Conservation (phyloP, 1,139 yeast genomes). For the Yamadazyma conglobata region DNA sequence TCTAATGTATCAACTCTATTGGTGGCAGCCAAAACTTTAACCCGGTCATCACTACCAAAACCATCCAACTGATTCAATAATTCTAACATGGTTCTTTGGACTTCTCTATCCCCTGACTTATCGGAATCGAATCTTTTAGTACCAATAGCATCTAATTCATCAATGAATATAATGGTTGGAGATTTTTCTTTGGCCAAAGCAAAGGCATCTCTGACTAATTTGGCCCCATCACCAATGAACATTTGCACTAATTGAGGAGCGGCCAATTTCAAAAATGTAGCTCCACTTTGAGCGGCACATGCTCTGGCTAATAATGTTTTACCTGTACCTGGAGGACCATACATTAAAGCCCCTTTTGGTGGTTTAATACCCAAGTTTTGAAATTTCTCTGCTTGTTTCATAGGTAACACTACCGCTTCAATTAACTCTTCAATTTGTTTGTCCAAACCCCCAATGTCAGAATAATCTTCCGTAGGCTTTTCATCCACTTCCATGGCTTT, state of each 20-base stretch:
- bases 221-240: slow-evolving; percentile 99
- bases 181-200: slow-evolving; percentile 99
- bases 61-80: slow-evolving; percentile 96
- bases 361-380: slow-evolving; percentile 90
- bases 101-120: slow-evolving; percentile 97
- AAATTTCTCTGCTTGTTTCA: slow-evolving; percentile 98
- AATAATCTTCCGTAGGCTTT: slow-evolving; percentile 93
- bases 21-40: slow-evolving; percentile 96
- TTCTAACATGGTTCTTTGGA: slow-evolving; percentile 98
- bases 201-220: slow-evolving; percentile 95
- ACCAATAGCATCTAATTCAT: slow-evolving; percentile 98
- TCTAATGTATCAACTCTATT: slow-evolving; percentile 97
- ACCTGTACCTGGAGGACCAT: slow-evolving; percentile 99
- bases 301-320: slow-evolving; percentile 96
- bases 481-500: slow-evolving; percentile 99
- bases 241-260: slow-evolving; percentile 98
- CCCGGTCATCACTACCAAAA: slow-evolving; percentile 96
- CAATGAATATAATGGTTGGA: slow-evolving; percentile 95
- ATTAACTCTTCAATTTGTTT: slow-evolving; percentile 97
- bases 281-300: slow-evolving; percentile 98
- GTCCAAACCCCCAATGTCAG: slow-evolving; percentile 96
- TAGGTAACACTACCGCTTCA: slow-evolving; percentile 96
- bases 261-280: slow-evolving; percentile 93
- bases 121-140: slow-evolving; percentile 98
- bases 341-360: slow-evolving; percentile 98